A percentile compares a stretch with the other conserved stretches of the same genome.
phyloP scores from a whole-genome alignment of 306 rosid species.

The Sindora glabra region DNA sequence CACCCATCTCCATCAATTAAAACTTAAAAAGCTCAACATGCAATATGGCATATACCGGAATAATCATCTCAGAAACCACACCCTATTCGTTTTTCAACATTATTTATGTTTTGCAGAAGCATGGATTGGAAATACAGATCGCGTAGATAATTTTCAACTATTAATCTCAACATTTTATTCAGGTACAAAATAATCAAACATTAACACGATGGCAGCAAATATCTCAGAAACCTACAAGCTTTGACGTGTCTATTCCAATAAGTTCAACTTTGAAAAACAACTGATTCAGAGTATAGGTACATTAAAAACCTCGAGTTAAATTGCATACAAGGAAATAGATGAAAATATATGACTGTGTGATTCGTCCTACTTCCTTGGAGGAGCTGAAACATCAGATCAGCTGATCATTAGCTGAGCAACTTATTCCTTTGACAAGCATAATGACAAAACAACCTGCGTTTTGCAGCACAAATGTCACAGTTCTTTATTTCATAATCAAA shows the following conservation, averaged over 20 bases:
- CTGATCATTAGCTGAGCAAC: too few relatives aligned
- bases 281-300: not conserved
- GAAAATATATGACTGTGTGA: not conserved
- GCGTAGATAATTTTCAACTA: not conserved
- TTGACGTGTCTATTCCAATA: slow-evolving; percentile 3
- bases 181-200: not conserved
- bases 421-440: slow-evolving; percentile 16
- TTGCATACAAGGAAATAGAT: slow-evolving; percentile 11
- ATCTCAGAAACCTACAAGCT: not conserved
- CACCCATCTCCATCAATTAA: too few relatives aligned
- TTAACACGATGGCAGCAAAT: slow-evolving; percentile 13
- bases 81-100: not conserved
- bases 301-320: slow-evolving; percentile 2
- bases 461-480: not conserved
- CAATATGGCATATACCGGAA: too few relatives aligned
- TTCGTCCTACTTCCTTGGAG: not conserved
- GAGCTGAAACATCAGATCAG: not conserved
- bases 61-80: too few relatives aligned
- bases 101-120: not conserved
- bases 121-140: not conserved
- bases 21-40: too few relatives aligned
- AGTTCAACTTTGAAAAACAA: slow-evolving; percentile 3
- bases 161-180: not conserved
- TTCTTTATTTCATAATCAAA: not conserved
- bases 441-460: slow-evolving; percentile 15